These are phyloP conservation scores for Hypoxylon sp. DNA, from an alignment of 2,329 filamentous ascomycete species.

Conservation along the genomic window DNA sequence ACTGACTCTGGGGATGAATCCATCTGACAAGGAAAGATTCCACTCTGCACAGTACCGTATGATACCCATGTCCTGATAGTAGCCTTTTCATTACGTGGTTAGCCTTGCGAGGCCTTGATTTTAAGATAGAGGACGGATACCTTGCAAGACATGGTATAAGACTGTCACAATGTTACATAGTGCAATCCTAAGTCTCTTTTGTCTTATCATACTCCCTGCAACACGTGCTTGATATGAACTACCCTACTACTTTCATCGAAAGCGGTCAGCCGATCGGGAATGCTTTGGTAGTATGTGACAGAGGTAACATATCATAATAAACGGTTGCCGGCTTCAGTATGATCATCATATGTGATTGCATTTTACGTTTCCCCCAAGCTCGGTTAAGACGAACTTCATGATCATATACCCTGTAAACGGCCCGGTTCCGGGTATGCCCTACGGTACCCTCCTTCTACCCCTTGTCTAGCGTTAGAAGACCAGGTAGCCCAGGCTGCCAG, in stretches of 20 bases:
- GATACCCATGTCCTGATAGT: not conserved
- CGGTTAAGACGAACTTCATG: slow-evolving; percentile 4
- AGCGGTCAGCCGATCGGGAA: slow-evolving; percentile 3
- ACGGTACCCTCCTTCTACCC: not conserved
- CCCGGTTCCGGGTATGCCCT: slow-evolving; percentile 5
- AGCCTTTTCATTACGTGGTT: not conserved
- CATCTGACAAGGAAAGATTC: not conserved
- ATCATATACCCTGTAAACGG: slow-evolving; percentile 13
- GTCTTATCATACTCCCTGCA: slow-evolving; percentile 1
- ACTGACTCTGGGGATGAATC: not conserved
- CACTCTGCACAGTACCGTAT: not conserved
- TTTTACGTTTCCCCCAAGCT: not conserved
- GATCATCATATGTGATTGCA: not conserved
- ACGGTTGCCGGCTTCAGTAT: not conserved
- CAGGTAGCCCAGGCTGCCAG: too few relatives aligned
- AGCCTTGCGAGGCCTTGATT: not conserved
- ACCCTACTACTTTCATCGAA: not conserved
- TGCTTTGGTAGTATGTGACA: slow-evolving; percentile 3
- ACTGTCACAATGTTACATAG: slow-evolving; percentile 1
- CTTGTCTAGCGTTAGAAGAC: slow-evolving; percentile 8
- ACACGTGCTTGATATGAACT: slow-evolving; percentile 12
- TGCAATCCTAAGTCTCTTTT: not conserved
- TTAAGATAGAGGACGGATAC: not conserved
- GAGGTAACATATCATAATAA: slow-evolving; percentile 1
- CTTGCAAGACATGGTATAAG: slow-evolving; percentile 8